Evolutionary conservation across 225 moss, liverwort and hornwort species (phyloP).

Genomic region (Thuidium tamariscinum): DNA sequence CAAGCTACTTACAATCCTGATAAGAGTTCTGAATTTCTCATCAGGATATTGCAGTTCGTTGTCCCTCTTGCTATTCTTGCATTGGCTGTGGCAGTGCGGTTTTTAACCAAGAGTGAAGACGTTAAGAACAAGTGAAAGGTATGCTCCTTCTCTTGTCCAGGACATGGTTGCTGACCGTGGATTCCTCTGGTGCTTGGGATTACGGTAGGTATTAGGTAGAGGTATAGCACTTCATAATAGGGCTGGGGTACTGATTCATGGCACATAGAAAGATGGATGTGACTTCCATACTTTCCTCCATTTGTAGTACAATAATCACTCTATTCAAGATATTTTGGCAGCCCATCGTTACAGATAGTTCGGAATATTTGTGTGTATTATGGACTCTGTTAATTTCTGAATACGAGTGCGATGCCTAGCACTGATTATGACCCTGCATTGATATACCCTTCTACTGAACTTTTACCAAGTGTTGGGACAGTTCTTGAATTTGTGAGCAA

Average conservation of each 20-base stretch:
- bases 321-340: slow-evolving; percentile 8
- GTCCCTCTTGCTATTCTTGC: slow-evolving; percentile 86
- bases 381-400: background rate
- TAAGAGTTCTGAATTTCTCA: slow-evolving; percentile 84
- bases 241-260: background rate
- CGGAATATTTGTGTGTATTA: background rate
- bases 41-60: slow-evolving; percentile 81
- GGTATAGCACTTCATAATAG: background rate
- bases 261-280: background rate
- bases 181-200: background rate
- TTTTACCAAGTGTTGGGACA: background rate
- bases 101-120: slow-evolving; percentile 79
- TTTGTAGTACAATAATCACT: slow-evolving; percentile 1
- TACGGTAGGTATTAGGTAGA: background rate
- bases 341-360: background rate
- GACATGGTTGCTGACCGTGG: background rate
- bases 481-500: background rate
- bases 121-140: background rate
- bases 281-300: background rate
- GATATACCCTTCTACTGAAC: background rate
- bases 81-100: slow-evolving; percentile 77
- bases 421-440: background rate
- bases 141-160: background rate
- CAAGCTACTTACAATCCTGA: slow-evolving; percentile 77
- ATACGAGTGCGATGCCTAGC: background rate